Conservation (phyloP, 192 early-diverging fungal species). For the Geranomyces variabilis region DNA sequence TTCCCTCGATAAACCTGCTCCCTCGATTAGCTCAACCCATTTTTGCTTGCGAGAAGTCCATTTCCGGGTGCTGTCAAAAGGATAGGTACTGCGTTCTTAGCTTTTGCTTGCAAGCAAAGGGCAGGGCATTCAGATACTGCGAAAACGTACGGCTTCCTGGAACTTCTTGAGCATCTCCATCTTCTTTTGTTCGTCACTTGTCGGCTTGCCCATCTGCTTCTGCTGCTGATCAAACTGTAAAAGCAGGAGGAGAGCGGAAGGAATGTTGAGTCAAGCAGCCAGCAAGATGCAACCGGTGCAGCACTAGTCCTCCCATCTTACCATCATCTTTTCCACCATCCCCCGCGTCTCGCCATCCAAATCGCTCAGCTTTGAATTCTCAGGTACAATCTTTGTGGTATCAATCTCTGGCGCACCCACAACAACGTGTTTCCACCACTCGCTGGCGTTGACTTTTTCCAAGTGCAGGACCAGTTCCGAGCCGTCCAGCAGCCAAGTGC, state of each 20-base stretch:
- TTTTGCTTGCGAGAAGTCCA: slow-evolving; percentile 54
- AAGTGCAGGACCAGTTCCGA: slow-evolving; percentile 76
- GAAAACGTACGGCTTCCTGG: slow-evolving; percentile 52
- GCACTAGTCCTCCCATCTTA: slow-evolving; percentile 24
- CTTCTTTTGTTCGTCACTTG: slow-evolving; percentile 80
- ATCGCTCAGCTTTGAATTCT: slow-evolving; percentile 85
- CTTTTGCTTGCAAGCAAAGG: too few species aligned
- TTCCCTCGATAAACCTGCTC: too few species aligned
- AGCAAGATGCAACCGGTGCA: too few species aligned
- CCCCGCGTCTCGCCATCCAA: slow-evolving; percentile 86
- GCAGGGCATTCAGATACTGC: not conserved
- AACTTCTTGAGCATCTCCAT: slow-evolving; percentile 78
- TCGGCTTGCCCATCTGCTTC: slow-evolving; percentile 75
- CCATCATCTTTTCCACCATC: slow-evolving; percentile 98
- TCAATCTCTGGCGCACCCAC: slow-evolving; percentile 81
- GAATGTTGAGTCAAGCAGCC: too few species aligned
- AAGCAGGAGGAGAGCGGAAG: not conserved
- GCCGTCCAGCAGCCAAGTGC: slow-evolving; percentile 43
- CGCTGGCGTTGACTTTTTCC: slow-evolving; percentile 79
- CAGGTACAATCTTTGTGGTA: slow-evolving; percentile 85
- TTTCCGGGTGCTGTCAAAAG: slow-evolving; percentile 46
- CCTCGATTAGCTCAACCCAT: too few species aligned
- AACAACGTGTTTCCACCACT: slow-evolving; percentile 89
- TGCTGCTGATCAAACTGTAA: slow-evolving; percentile 85
- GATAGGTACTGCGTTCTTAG: too few species aligned